Conservation (phyloP, 2,329 filamentous ascomycete genomes). For the Calonectria pauciramosa region DNA sequence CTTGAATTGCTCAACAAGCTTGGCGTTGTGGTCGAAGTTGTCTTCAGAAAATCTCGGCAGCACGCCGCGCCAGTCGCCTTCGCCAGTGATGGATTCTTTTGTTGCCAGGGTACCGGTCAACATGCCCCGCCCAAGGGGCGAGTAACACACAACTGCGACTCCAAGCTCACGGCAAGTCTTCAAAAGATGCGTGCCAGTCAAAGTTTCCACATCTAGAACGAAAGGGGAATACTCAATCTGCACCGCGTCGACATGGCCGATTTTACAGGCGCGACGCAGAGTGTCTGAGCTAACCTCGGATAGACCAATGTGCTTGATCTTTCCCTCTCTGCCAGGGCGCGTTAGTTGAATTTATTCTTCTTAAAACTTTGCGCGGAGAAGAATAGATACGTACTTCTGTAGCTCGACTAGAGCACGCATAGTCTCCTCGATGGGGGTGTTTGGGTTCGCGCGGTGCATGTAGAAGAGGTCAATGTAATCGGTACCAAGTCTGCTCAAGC, state of each 20-base stretch:
- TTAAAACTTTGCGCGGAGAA: background rate
- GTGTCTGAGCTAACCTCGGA: constrained; percentile 60
- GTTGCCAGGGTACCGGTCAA: constrained; percentile 64
- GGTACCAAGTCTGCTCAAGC: constrained; percentile 54
- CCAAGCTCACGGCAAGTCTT: constrained; percentile 70
- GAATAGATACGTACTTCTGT: constrained; percentile 46
- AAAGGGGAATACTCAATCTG: constrained; percentile 70
- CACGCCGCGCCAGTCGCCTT: background rate
- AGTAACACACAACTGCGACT: constrained; percentile 69
- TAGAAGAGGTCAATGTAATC: constrained; percentile 67
- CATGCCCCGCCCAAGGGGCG: constrained; percentile 71
- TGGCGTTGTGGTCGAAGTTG: constrained; percentile 62
- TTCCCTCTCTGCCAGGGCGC: constrained; percentile 57
- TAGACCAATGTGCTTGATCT: constrained; percentile 68
- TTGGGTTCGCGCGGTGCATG: constrained; percentile 59
- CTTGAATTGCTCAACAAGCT: constrained; percentile 63
- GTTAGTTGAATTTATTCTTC: background rate
- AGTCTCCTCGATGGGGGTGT: constrained; percentile 61
- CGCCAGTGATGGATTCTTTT: constrained; percentile 55
- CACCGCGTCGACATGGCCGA: constrained; percentile 64
- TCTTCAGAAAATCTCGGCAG: constrained; percentile 28
- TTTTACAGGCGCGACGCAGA: constrained; percentile 63
- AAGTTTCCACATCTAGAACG: constrained; percentile 69
- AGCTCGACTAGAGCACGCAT: constrained; percentile 60
- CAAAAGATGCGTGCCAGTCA: constrained; percentile 60